A percentile compares a stretch with the other conserved stretches of the same genome.
Conservation (phyloP, 441 rosid species). For the Biscutella laevigata region DNA sequence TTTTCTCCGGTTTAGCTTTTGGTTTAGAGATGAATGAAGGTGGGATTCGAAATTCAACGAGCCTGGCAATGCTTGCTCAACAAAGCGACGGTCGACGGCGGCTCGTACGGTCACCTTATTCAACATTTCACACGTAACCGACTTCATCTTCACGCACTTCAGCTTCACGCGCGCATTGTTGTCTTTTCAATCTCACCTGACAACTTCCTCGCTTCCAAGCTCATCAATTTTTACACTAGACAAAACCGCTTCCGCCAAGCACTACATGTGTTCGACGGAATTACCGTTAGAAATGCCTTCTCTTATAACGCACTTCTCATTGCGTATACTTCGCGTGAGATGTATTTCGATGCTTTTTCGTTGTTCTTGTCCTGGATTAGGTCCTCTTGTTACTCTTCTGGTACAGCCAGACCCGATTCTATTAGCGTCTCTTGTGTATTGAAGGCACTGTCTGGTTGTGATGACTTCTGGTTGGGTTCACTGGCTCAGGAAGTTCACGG, state of each 20-base stretch:
- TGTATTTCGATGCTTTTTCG: slow-evolving; percentile 36
- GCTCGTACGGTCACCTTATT: slow-evolving; percentile 49
- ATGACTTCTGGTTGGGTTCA: slow-evolving; percentile 20
- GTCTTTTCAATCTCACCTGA: slow-evolving; percentile 39
- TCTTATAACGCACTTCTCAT: slow-evolving; percentile 76
- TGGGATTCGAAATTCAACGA: slow-evolving; percentile 29
- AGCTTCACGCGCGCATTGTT: slow-evolving; percentile 66
- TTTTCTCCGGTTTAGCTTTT: slow-evolving; percentile 12
- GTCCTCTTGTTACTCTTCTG: slow-evolving; percentile 15
- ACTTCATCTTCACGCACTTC: slow-evolving; percentile 59
- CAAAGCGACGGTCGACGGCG: slow-evolving; percentile 34
- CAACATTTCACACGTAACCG: slow-evolving; percentile 41
- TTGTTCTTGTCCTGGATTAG: slow-evolving; percentile 40
- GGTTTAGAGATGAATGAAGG: slow-evolving; percentile 26
- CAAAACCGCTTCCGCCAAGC: slow-evolving; percentile 34
- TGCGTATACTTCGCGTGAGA: slow-evolving; percentile 43
- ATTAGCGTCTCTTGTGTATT: slow-evolving; percentile 48
- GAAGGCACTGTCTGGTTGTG: slow-evolving; percentile 41
- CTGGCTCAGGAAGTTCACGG: slow-evolving; percentile 52
- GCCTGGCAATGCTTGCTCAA: slow-evolving; percentile 24
- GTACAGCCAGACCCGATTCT: slow-evolving; percentile 35
- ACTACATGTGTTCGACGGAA: slow-evolving; percentile 60
- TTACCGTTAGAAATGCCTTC: slow-evolving; percentile 45
- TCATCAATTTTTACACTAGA: slow-evolving; percentile 44
- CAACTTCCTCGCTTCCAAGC: slow-evolving; percentile 71